Evolutionary conservation across 495 filamentous ascomycete species (phyloP), one percentile per base, ranked within the genome.

Genomic region (Penicillium ochrochloron): DNA sequence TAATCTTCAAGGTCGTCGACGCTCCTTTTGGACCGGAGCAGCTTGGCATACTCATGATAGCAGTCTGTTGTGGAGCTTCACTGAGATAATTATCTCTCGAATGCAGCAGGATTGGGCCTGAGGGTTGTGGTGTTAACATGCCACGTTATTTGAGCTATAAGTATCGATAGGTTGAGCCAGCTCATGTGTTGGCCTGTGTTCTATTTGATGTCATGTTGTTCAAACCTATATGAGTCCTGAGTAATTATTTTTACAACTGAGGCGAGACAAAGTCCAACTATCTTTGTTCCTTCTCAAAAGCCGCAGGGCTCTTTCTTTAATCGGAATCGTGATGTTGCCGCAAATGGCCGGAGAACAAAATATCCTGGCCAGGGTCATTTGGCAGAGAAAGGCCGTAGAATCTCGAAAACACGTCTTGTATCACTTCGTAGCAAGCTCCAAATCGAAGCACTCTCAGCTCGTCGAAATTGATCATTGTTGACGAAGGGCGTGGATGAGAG

Each of bases 341-440:
- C 3, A 48, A 7, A 25, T 69, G 57, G 10, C 69, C 68, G 15
- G 66, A 71, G 29, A 58, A 66, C 19, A 48, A 66, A 44, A 57
- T 25, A 5, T 64, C 56, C 33, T 34, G 57, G 15, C 66, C 66
- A 3, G 73, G 75, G 46, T 77, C 73, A 31, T 67, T 48, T 0
- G 73, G 68, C 9, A 75, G 27, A 7, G 39, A 27, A 19, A 78
- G 62, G 1, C 64, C 57, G 42, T 62, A 73, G 41, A 70, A 69
- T 9, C 69, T 48, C 41, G 57, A 54, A 11, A 78, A 53, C 7
- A 64, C 72, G 60, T 76, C 73, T 39, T 65, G 62, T 27, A 77
- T 60, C n/a, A 71, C 66, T 55, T 73, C 67, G 50, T 73, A 77
- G 31, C 73, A 77, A 27, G 76, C 76, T 1, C 75, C 73, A 33